Evolutionary conservation across 164 flowering plant genomes (phyloP).

Genomic region (Berberis thunbergii): DNA sequence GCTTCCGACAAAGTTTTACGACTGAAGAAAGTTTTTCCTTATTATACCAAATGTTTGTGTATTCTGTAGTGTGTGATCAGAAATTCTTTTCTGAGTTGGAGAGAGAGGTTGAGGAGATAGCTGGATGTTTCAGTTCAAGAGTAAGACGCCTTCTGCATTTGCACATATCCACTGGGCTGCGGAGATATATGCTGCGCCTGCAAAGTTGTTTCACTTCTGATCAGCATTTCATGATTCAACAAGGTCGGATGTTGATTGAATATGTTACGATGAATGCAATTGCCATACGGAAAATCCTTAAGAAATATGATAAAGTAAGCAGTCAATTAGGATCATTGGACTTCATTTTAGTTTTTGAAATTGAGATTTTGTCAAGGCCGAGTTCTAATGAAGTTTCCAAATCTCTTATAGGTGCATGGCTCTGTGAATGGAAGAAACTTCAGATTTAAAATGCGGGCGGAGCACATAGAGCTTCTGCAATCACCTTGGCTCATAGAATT

Average conservation of each 20-base stretch:
- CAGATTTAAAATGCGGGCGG: constrained; percentile 48
- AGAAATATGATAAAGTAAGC: constrained; percentile 89
- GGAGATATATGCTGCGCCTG: constrained; percentile 34
- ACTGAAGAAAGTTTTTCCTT: no score
- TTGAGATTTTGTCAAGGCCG: not conserved
- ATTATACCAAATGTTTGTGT: not conserved
- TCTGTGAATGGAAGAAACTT: constrained; percentile 72
- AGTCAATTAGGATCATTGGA: constrained; percentile 1
- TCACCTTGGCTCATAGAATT: constrained; percentile 91
- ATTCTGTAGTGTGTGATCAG: constrained; percentile 64
- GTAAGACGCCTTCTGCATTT: constrained; percentile 63
- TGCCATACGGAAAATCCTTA: constrained; percentile 79
- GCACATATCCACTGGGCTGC: constrained; percentile 48
- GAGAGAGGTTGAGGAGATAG: constrained; percentile 73
- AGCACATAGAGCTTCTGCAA: constrained; percentile 72
- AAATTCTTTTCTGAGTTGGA: constrained; percentile 71
- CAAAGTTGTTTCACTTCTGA: constrained; percentile 47
- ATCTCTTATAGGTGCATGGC: constrained; percentile 50
- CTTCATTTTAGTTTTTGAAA: not conserved
- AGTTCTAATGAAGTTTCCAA: not conserved
- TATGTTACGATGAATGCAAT: constrained; percentile 80
- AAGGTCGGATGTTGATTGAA: constrained; percentile 56
- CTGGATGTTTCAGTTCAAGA: constrained; percentile 64
- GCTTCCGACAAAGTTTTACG: no score
- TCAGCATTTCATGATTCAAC: constrained; percentile 33